Evolutionary conservation across 495 filamentous ascomycete species (phyloP), one percentile per base, ranked within the genome.

Genomic region (Penicillium paxilli): DNA sequence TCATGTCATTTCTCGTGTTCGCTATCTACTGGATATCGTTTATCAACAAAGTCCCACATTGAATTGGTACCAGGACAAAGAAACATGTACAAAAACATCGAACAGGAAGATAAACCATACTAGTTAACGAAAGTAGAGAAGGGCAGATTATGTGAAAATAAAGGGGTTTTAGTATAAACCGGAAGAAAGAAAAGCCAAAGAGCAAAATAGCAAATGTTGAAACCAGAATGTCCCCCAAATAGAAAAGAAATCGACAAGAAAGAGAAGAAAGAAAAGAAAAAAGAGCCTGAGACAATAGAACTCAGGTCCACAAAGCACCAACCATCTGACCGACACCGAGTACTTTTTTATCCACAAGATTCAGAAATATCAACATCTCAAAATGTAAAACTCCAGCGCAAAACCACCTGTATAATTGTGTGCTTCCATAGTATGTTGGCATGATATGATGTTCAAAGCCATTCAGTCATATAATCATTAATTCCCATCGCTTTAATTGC

Each of bases 401-500:
- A 55, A 63, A 57, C 46, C 48, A 56, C 51, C 47, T 49, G 38
- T 54, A 50, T 57, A n/a, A 54, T 17, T 35, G 47, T 25, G 52
- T 44, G 52, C 46, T 55, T 35, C 44, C 42, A 38, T 40, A n/a
- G n/a, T n/a, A 47, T 51, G 33, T 47, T 44, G 55, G 56, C 52
- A 52, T 55, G 30, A 48, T 56, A 49, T 65, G 54, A 35, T 44
- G 51, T 30, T 55, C 54, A 55, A 38, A 63, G 60, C 63, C 63
- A 63, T 66, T 23, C 49, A 66, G 55, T 66, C 64, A 54, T 66
- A 51, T 47, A 56, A 25, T 66, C 64, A 50, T 66, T 64, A 59
- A 53, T 49, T 40, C 59, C 54, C 50, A 41, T 48, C 11, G 20
- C 28, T 49, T 22, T 42, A 28, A 30, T 58, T 53, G 33, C 42